A percentile compares a stretch with the other conserved stretches of the same genome.
Evolutionary conservation across 192 early-diverging fungal species (phyloP).

Genomic region (Chytriomyces sp.): DNA sequence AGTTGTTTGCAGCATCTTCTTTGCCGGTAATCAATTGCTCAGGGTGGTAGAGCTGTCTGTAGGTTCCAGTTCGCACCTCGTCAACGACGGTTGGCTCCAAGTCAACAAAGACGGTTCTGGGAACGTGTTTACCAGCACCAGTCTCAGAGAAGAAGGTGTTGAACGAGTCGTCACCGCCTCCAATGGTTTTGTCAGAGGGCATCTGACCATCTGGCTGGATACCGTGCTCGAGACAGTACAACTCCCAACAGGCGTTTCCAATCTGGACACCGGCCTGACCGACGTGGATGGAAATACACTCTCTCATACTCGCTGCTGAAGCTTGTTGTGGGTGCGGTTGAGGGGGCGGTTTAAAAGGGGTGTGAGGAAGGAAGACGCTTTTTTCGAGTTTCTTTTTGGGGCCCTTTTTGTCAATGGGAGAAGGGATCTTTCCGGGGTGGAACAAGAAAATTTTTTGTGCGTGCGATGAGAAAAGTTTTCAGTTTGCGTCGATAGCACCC

Average conservation of each 20-base stretch:
- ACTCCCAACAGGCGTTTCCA: conserved; percentile 99
- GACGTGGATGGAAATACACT: conserved; percentile 80
- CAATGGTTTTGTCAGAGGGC: conserved; percentile 75
- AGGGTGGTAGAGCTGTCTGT: conserved; percentile 86
- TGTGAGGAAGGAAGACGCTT: too few species aligned
- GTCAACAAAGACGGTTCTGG: conserved; percentile 94
- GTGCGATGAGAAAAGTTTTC: too few species aligned
- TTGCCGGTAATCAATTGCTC: conserved; percentile 99
- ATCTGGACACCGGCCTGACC: conserved; percentile 98
- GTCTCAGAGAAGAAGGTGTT: conserved; percentile 98
- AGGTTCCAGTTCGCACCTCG: conserved; percentile 91
- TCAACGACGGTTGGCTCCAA: conserved; percentile 33
- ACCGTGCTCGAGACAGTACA: conserved; percentile 90
- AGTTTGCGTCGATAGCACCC: too few species aligned
- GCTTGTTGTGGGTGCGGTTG: too few species aligned
- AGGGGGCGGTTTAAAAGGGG: too few species aligned
- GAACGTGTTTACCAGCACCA: conserved; percentile 96
- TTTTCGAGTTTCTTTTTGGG: too few species aligned
- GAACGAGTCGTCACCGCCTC: conserved; percentile 77
- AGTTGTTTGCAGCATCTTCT: conserved; percentile 99
- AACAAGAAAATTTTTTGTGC: too few species aligned
- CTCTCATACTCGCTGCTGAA: conserved; percentile 55
- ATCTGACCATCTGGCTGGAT: conserved; percentile 91
- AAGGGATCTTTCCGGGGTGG: too few species aligned
- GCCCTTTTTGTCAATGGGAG: too few species aligned